phyloP scores from a whole-genome alignment of 1,284 basidiomycete genomes.

The Cutaneotrichosporon sp. region DNA sequence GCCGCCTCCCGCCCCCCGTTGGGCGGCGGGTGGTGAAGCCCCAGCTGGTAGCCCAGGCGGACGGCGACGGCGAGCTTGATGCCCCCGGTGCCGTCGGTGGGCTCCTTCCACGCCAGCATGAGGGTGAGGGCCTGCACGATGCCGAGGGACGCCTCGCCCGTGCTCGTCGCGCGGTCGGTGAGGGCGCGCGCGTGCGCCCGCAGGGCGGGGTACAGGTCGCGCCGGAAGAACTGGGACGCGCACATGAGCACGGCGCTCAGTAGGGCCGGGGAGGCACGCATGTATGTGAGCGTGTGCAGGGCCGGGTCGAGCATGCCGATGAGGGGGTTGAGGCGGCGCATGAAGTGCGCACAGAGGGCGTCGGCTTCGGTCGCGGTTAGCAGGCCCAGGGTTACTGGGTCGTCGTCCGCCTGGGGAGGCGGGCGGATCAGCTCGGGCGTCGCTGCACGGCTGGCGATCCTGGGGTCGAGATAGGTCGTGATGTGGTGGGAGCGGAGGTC shows the following conservation, averaged over 20 bases:
- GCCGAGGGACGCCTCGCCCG: constrained; percentile 6
- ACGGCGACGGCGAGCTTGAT: constrained; percentile 23
- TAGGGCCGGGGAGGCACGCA: constrained; percentile 19
- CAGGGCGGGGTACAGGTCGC: constrained; percentile 9
- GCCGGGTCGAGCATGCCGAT: constrained; percentile 22
- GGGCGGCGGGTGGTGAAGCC: constrained; percentile 11
- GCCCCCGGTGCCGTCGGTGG: constrained; percentile 19
- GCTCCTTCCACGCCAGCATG: constrained; percentile 22
- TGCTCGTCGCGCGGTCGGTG: constrained; percentile 12
- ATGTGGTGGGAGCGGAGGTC: too few relatives aligned
- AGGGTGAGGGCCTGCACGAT: constrained; percentile 22
- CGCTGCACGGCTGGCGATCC: background rate
- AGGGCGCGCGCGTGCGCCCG: constrained; percentile 14
- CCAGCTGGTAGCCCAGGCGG: constrained; percentile 19
- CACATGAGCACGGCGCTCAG: constrained; percentile 18
- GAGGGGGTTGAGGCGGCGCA: constrained; percentile 21
- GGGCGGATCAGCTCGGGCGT: background rate
- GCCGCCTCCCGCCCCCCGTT: constrained; percentile 7
- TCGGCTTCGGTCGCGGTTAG: constrained; percentile 20
- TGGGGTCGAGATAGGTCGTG: background rate
- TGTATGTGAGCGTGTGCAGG: constrained; percentile 21
- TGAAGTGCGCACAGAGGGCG: constrained; percentile 11
- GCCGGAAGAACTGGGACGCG: constrained; percentile 20
- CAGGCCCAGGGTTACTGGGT: constrained; percentile 15
- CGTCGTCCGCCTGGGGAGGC: background rate